Evolutionary conservation across 805 yeast species (phyloP), one percentile per base, ranked within the genome.

Genomic region (Candida dajiaensis): DNA sequence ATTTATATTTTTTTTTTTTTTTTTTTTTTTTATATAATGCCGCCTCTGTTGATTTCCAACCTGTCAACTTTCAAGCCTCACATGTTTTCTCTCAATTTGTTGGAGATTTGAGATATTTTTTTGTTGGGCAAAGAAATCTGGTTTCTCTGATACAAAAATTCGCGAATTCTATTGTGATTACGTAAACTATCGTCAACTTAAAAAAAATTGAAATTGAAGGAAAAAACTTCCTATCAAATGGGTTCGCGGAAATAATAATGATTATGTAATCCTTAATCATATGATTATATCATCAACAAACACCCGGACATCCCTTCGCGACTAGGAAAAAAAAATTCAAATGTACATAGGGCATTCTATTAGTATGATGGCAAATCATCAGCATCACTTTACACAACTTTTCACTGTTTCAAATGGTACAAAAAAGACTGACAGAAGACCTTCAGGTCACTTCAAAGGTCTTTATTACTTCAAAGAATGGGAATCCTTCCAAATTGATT

Each of bases 401-500:
- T 4, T 5, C 3, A 28, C 4, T 2, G 31, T 28, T 3, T 28
- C 12, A 28, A 16, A 48, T 48, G 50, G 45, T 41, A 20, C 43
- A 39, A 6, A 77, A 75, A 54, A 67, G 78, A 43, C 63, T 77
- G 1, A 58, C 75, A 1, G 70, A 71, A 4, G 83, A 83, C 1
- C 63, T 78, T 21, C 72, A 85, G 3, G 94, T 85, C 28, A 83
- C 94, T 0, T 86, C 85, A 41, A 92, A 92, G 65, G 96, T 94
- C 15, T 92, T 86, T 68, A 96, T 94, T 47, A 72, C 97, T 57
- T 87, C 97, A 2, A 76, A 94, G 57, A 81, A 85, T 51, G 98
- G 98, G 10, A 83, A 83, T 40, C 97, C 97, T 6, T 76, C 89
- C 31, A 92, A 94, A 63, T 77, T 94, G 23, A 96, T 92, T 10